Percentiles rank a stretch among this genome's conserved stretches.
Conservation (phyloP, 768 basidiomycete species). For the Kwoniella sp. region DNA sequence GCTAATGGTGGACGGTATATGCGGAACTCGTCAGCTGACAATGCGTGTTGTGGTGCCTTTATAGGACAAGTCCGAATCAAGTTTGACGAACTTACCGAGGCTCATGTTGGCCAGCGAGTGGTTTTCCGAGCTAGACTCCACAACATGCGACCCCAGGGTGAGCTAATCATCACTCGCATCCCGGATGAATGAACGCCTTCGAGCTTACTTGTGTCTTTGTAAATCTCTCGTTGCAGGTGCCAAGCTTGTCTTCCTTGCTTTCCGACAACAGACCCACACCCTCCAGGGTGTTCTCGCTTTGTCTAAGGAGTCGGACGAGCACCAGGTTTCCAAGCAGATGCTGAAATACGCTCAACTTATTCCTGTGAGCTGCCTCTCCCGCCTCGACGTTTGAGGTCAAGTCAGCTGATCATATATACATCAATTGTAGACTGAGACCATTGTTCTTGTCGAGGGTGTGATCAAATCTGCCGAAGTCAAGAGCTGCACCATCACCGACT, state of each 20-base stretch:
- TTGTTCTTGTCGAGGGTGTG: conserved; percentile 83
- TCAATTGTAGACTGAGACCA: conserved; percentile 66
- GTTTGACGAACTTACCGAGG: conserved; percentile 65
- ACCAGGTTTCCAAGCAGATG: conserved; percentile 88
- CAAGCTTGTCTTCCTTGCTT: conserved; percentile 91
- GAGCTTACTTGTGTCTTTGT: background rate
- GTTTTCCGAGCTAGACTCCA: conserved; percentile 87
- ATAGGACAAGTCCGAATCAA: conserved; percentile 63
- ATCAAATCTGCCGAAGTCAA: conserved; percentile 84
- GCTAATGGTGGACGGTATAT: conserved; percentile 10
- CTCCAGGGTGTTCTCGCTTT: conserved; percentile 81
- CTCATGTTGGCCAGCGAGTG: conserved; percentile 71
- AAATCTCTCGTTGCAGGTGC: conserved; percentile 59
- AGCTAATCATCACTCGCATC: conserved; percentile 7
- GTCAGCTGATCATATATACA: conserved; percentile 19
- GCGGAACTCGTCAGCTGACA: background rate
- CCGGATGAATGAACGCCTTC: background rate
- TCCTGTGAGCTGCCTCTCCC: conserved; percentile 55
- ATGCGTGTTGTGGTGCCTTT: background rate
- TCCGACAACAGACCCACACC: conserved; percentile 82
- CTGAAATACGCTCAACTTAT: conserved; percentile 83
- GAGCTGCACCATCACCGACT: conserved; percentile 81
- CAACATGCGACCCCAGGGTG: conserved; percentile 80
- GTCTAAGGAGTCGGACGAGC: conserved; percentile 61
- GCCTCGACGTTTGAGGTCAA: background rate